Conservation (phyloP, 495 filamentous ascomycete genomes). For the Hypoxylon subgilvum region DNA sequence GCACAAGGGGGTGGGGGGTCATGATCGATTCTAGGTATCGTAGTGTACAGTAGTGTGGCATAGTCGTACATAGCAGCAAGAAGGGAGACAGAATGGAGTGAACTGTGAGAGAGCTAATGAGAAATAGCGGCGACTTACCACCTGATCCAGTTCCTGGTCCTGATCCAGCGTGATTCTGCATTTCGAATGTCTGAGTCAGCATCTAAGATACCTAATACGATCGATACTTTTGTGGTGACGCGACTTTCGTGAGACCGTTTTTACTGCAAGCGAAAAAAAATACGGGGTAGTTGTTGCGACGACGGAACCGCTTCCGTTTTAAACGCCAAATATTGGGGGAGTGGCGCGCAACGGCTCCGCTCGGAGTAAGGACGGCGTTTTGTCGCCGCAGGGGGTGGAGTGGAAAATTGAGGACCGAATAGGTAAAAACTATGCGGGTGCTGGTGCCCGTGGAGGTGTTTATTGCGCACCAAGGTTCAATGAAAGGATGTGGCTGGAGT, state of each 20-base stretch:
- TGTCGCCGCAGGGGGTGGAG: slow-evolving; percentile 28
- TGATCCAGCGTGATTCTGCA: slow-evolving; percentile 29
- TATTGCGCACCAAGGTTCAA: slow-evolving; percentile 24
- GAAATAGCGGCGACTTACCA: slow-evolving; percentile 31
- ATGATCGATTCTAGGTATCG: not conserved
- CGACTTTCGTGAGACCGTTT: slow-evolving; percentile 25
- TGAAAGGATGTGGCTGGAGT: slow-evolving; percentile 23
- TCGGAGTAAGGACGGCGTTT: slow-evolving; percentile 38
- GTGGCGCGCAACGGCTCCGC: slow-evolving; percentile 28
- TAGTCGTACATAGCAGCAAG: slow-evolving; percentile 22
- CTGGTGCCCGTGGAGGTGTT: slow-evolving; percentile 4
- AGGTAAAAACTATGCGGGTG: not conserved
- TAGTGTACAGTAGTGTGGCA: slow-evolving; percentile 1
- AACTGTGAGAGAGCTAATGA: slow-evolving; percentile 22
- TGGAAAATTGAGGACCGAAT: slow-evolving; percentile 19
- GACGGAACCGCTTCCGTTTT: slow-evolving; percentile 34
- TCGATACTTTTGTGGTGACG: slow-evolving; percentile 24
- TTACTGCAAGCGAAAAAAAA: slow-evolving; percentile 13
- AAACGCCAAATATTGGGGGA: slow-evolving; percentile 32
- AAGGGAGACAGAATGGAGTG: slow-evolving; percentile 20
- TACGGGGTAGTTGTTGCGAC: not conserved
- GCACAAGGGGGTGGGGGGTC: slow-evolving; percentile 16
- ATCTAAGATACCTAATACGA: slow-evolving; percentile 24
- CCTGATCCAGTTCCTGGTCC: slow-evolving; percentile 9
- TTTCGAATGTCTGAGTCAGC: slow-evolving; percentile 37